Base-by-base conservation (phyloP, 129 eudicot genomes). In the Flaveria bidentis region DNA sequence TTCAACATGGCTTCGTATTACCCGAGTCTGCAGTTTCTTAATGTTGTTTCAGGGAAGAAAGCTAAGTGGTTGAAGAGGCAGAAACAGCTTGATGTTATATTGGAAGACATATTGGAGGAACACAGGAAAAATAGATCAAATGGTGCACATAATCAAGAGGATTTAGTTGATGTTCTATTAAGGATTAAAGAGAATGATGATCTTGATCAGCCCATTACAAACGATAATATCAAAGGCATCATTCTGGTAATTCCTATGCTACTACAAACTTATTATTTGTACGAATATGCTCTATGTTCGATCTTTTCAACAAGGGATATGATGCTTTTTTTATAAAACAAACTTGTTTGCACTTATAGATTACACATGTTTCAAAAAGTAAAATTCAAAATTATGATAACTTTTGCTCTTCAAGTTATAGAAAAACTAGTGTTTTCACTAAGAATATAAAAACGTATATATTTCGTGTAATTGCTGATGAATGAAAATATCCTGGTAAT, bases 151-250 rank as follows among this genome's bases (percentile, higher is more conserved):
- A 42, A 69, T 69, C 56, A 46, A 45, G 58, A 69, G 47, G 73
- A 47, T 69, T 56, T 69, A 45, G 57, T 69, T 2, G 73, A 47
- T 46, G 73, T 69, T 69, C 58, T 69, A 13, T n/a, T 69, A 13
- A 46, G 58, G 73, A 49, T 69, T 51, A 69, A 69, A 13, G 73
- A 69, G 42, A 30, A 17, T 8, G 22, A 57, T 46, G 58, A 69
- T 9, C 58, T 69, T 4, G 58, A 69, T 69, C 57, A 45, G n/a
- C 57, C 73, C 56, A 69, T 69, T 36, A 69, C 73, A 44, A 45
- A 69, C 26, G 73, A 20, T 44, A 69, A 69, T 33, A 6, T 69
- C 42, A 69, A 69, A 69, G 73, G 56, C 17, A 33, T 69, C 41
- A 28, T 23, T 69, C 58, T 69, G 58, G 73, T 46, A 69, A 45